Percentiles rank a stretch among this genome's conserved stretches.
These are phyloP conservation scores for Fraxinus floribunda DNA, from an alignment of 305 asterid genomes.

Conservation along the genomic window DNA sequence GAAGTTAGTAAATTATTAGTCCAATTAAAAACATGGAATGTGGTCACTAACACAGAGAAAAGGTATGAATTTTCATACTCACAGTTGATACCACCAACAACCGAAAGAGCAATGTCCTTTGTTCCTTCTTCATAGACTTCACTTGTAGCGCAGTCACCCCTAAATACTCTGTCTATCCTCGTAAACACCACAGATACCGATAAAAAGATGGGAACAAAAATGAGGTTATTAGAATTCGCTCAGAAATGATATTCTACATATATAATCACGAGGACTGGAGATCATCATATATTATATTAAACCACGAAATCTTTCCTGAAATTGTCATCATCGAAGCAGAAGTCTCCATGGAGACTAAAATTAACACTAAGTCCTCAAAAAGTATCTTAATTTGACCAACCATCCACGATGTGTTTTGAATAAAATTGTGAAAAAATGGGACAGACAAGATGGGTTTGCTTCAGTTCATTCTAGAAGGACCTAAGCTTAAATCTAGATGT, in stretches of 20 bases:
- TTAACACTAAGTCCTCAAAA: neutral
- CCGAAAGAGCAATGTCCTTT: slow-evolving; percentile 81
- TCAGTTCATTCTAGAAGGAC: neutral
- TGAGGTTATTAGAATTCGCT: neutral
- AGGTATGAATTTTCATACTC: slow-evolving; percentile 35
- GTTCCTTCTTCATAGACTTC: slow-evolving; percentile 77
- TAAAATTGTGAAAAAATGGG: slow-evolving; percentile 9
- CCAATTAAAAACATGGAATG: slow-evolving; percentile 3
- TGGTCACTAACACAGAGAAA: slow-evolving; percentile 12
- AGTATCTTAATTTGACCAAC: neutral
- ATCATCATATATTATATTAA: neutral
- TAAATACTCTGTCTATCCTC: slow-evolving; percentile 70
- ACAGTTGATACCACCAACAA: slow-evolving; percentile 84
- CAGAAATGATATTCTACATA: neutral
- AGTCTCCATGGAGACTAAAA: neutral
- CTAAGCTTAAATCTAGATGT: neutral
- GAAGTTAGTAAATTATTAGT: slow-evolving; percentile 9
- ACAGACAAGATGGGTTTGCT: slow-evolving; percentile 1
- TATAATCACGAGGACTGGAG: neutral
- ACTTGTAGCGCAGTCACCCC: slow-evolving; percentile 79
- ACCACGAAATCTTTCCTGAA: neutral
- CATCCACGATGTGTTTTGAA: neutral
- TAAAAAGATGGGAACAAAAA: slow-evolving; percentile 8
- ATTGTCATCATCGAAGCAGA: neutral
- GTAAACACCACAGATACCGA: slow-evolving; percentile 14